Percentiles rank a stretch among this genome's conserved stretches.
Conservation (phyloP, 192 early-diverging fungal species). For the Coemansia sp. region DNA sequence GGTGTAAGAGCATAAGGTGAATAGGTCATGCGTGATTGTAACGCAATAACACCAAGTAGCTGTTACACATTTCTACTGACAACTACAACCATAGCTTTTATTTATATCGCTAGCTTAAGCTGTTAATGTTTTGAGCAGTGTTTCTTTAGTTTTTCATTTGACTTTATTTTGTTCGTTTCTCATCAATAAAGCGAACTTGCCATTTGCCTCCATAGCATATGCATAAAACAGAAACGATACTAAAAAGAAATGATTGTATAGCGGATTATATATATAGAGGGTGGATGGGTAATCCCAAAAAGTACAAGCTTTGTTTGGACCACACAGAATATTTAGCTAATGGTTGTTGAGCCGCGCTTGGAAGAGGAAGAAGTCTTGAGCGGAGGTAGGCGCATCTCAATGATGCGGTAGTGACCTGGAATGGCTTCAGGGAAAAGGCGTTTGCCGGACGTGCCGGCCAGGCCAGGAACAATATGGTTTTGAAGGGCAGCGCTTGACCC, state of each 20-base stretch:
- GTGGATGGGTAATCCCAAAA: not conserved
- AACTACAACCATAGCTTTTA: too few species aligned
- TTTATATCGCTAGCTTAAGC: too few species aligned
- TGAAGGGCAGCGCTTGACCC: not conserved
- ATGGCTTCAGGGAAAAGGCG: constrained; percentile 37
- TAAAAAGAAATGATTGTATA: too few species aligned
- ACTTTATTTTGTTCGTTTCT: not conserved
- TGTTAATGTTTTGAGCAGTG: not conserved
- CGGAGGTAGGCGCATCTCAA: constrained; percentile 42
- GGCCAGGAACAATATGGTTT: constrained; percentile 30
- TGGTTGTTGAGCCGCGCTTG: not conserved
- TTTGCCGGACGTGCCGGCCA: constrained; percentile 29
- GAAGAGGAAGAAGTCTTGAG: constrained; percentile 24
- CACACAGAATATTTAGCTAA: not conserved
- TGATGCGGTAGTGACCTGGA: constrained; percentile 33
- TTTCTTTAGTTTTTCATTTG: not conserved
- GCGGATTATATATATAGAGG: too few species aligned
- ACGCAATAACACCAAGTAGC: too few species aligned
- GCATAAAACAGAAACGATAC: too few species aligned
- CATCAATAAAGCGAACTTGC: too few species aligned
- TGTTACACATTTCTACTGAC: too few species aligned
- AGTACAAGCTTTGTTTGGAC: not conserved
- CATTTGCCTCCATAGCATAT: too few species aligned
- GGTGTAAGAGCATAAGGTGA: too few species aligned
- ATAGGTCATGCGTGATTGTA: too few species aligned